Evolutionary conservation across 2,329 filamentous ascomycete genomes (phyloP), one percentile per base, ranked within the genome.

Genomic region (Nectriaceae sp.): DNA sequence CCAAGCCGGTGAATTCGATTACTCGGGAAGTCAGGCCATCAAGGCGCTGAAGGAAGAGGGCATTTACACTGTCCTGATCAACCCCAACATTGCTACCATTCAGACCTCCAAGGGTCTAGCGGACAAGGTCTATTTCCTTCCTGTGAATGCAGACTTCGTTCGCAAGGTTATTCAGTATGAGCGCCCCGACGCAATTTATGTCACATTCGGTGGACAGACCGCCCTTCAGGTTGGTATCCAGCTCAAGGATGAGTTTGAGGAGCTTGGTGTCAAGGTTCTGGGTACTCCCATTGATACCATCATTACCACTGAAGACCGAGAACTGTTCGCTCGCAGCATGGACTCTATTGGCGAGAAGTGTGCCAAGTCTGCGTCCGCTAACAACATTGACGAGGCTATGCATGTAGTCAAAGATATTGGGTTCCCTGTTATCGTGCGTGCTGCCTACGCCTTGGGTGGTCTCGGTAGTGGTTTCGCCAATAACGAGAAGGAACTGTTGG

Each of bases 111-210:
- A 97, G 75, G 94, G 94, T 56, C 78, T 99, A 44, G 94, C 94
- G 13, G 94, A 99, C 72, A 97, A 97, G 78, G 94, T 99, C 43
- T 99, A 97, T 75, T 99, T 97, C 79, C 78, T 97, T 37, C 94
- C 94, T 1, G 94, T 99, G 67, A 97, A 92, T 53, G 89, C 93
- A 49, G 93, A 97, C 45, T 97, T 97, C 59, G 94, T 99, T 37
- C 89, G 93, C 67, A 97, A 97, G 75, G 92, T 99, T 67, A 97
- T 99, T 67, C 80, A 90, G 67, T 88, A 96, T 64, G 94, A 99
- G 75, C 85, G 87, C 22, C 94, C 94, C 0, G 94, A 99, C 75
- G 90, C 91, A 49, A 97, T 99, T 61, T 99, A 97, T 69, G 89
- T 92, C 61, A 97, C 94, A 3, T 99, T 99, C 59, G 94, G 94